Percentiles rank a stretch among this genome's conserved stretches.
Conservation (phyloP, 2,329 filamentous ascomycete species). For the Raffaelea ambrosiae region DNA sequence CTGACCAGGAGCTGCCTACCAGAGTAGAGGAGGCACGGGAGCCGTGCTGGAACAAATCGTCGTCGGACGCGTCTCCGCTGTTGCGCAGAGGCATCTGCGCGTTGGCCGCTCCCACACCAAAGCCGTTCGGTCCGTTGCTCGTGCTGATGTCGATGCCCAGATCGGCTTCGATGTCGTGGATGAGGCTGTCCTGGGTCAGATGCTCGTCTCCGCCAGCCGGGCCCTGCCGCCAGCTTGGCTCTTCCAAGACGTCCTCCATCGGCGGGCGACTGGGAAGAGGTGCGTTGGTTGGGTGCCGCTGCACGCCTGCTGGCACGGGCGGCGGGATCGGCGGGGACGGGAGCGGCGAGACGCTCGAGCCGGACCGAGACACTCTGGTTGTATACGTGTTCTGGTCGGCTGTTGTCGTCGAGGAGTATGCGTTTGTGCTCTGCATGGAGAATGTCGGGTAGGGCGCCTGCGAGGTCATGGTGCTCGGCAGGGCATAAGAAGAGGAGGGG, state of each 20-base stretch:
- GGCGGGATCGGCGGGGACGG: constrained; percentile 33
- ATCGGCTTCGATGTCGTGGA: constrained; percentile 50
- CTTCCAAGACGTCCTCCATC: constrained; percentile 34
- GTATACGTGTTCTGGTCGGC: constrained; percentile 42
- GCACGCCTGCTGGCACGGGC: constrained; percentile 37
- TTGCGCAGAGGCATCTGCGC: constrained; percentile 20
- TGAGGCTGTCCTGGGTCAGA: constrained; percentile 42
- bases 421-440: neutral
- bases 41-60: constrained; percentile 22
- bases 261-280: constrained; percentile 45
- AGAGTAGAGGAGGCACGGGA: constrained; percentile 40
- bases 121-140: constrained; percentile 35
- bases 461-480: constrained; percentile 21
- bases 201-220: constrained; percentile 26
- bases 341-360: constrained; percentile 39
- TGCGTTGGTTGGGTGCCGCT: constrained; percentile 51
- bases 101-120: constrained; percentile 20
- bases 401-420: neutral
- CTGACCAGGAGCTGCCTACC: constrained; percentile 23
- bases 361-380: constrained; percentile 43
- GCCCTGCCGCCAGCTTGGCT: constrained; percentile 29
- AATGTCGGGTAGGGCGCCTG: constrained; percentile 43
- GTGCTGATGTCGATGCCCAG: constrained; percentile 42
- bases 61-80: constrained; percentile 1
- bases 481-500: constrained; percentile 8